Evolutionary conservation across 1,284 basidiomycete species (phyloP).

Genomic region (Chondrostereum purpureum): DNA sequence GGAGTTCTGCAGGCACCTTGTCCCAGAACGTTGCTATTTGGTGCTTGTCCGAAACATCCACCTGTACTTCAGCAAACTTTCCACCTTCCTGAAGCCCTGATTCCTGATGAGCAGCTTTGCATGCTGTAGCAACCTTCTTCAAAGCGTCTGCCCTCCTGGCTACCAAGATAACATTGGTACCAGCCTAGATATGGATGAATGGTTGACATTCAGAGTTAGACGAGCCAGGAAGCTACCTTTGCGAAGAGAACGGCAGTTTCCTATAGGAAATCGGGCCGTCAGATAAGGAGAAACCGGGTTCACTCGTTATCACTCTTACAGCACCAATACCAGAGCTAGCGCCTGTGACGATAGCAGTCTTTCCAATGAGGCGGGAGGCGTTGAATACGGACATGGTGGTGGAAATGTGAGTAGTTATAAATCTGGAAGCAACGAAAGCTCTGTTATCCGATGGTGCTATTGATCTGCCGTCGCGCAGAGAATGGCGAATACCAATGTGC

Average conservation of each 20-base stretch:
- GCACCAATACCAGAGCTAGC: slow-evolving; percentile 65
- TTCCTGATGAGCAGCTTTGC: slow-evolving; percentile 62
- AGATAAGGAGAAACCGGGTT: background rate
- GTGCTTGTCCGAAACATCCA: slow-evolving; percentile 71
- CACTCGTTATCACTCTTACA: slow-evolving; percentile 34
- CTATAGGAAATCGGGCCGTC: slow-evolving; percentile 27
- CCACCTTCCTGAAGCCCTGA: slow-evolving; percentile 69
- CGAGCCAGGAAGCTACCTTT: slow-evolving; percentile 39
- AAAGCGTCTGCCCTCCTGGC: slow-evolving; percentile 66
- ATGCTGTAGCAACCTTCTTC: slow-evolving; percentile 58
- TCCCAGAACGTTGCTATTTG: slow-evolving; percentile 64
- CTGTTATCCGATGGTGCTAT: slow-evolving; percentile 11
- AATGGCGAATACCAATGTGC: slow-evolving; percentile 1
- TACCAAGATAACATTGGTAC: slow-evolving; percentile 71
- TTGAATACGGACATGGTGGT: slow-evolving; percentile 72
- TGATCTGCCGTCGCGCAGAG: too few species aligned
- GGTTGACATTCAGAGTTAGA: slow-evolving; percentile 1
- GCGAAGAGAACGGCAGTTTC: slow-evolving; percentile 83
- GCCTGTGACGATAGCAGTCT: slow-evolving; percentile 71
- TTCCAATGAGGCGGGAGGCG: slow-evolving; percentile 68
- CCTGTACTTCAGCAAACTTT: slow-evolving; percentile 55
- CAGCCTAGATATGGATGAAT: slow-evolving; percentile 41
- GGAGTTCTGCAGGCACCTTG: slow-evolving; percentile 61
- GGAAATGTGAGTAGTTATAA: slow-evolving; percentile 9
- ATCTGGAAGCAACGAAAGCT: slow-evolving; percentile 6